Base-by-base conservation (phyloP, 345 rosid genomes). In the Lepidium aucheri region DNA sequence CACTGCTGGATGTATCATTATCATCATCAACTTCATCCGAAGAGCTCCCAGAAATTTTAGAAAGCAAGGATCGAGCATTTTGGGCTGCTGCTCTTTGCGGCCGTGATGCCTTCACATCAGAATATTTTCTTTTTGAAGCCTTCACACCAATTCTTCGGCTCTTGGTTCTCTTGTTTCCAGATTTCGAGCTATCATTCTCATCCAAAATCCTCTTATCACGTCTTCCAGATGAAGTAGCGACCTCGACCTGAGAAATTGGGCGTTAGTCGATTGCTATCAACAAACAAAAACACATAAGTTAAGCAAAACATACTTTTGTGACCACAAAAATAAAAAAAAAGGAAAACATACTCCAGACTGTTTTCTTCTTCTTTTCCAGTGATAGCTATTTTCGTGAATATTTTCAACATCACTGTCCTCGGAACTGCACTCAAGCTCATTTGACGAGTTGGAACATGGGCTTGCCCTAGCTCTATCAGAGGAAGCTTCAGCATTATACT, bases 21-120 rank as follows among this genome's bases (percentile, higher is more conserved):
- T 78, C 74, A 67, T 81, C 80, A 54, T 83, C 84, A 54, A 84
- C 86, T 44, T 68, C 95, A 64, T 82, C 96, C 4, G 88, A 74
- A 62, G 91, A 83, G 68, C 90, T 76, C 79, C 88, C 99, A 52
- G 85, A 85, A 64, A 88, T 83, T 76, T 83, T 86, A 70, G 95
- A 85, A 65, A 94, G 84, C 85, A 88, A 79, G 68, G 78, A 82
- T 73, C 84, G 84, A 50, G 99, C 99, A 79, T 88, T 87, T 57
- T 85, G 89, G 53, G 97, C 99, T 12, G 99, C 97, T 66, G 83
- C 83, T 79, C 99, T 83, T 77, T 85, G 95, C 56, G 99, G 97
- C 68, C 99, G 90, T 71, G 80, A 70, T 67, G 81, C 77, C 74
- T 84, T 86, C 49, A 78, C 79, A 76, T 73, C 81, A 58, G 80